Base-by-base conservation (phyloP, 2,329 filamentous ascomycete genomes). In the Phialemoniopsis sp. region DNA sequence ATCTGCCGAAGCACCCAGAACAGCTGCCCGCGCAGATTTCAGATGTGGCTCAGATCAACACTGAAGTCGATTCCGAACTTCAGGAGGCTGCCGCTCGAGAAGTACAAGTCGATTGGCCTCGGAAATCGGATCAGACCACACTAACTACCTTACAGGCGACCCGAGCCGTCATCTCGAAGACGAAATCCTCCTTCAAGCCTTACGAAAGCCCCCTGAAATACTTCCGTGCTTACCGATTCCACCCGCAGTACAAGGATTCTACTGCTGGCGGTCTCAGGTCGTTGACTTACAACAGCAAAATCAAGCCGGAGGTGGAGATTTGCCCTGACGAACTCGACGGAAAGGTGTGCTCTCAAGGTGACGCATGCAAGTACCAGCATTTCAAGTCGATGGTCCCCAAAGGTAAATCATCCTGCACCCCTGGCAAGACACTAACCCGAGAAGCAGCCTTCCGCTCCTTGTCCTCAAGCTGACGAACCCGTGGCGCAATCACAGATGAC, bases 211-310 rank as follows among this genome's bases (percentile, higher is more conserved):
- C 89, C 26, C 71, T 98, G 44, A 80, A 78, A 50, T 77, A 78
- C 51, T 96, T 97, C 62, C 88, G 82, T 59, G 85, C 87, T 29
- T 98, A 87, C 64, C 88, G 91, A 51, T 96, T 91, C 58, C 90
- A 97, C 57, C 87, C 88, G 26, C 71, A 78, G 37, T 97, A 82
- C 64, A 68, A 72, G 48, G 62, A 84, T 36, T 69, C 78, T 41
- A 81, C 95, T 41, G 59, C 78, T 40, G 85, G 83, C 46, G 91
- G 91, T 32, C 84, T 89, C 56, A 83, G 85, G 57, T 97, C 93
- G 47, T 73, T 94, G 68, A 97, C 90, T 32, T 97, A 91, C 67
- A 96, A 88, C 66, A 87, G 95, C 63, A 84, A 82, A 51, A 95
- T 98, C 63, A 82, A 96, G 58, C 73, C 82, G 17, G 72, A 79